Evolutionary conservation across 345 rosid genomes (phyloP).

Genomic region (Salix arbutifolia): DNA sequence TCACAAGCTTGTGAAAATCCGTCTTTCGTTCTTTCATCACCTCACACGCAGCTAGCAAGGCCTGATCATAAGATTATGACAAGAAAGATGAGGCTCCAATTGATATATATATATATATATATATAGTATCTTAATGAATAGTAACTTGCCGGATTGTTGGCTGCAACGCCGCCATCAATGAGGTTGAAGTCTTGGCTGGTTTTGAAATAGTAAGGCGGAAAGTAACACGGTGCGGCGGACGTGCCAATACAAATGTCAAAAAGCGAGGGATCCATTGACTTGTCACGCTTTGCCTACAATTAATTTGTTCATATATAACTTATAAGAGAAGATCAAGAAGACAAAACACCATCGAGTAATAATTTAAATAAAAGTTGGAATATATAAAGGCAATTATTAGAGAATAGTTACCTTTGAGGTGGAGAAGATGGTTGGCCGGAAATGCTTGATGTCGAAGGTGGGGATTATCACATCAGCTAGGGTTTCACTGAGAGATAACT

Average conservation of each 20-base stretch:
- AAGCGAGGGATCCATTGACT: background rate
- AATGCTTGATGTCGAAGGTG: slow-evolving; percentile 9
- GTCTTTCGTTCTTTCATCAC: background rate
- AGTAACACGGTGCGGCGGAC: slow-evolving; percentile 15
- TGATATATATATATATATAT: background rate
- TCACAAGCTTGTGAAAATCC: background rate
- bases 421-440: slow-evolving; percentile 14
- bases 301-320: background rate
- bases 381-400: no score
- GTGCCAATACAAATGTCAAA: slow-evolving; percentile 18
- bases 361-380: background rate
- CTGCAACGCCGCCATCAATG: slow-evolving; percentile 21
- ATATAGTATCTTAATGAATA: no score
- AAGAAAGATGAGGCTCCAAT: background rate
- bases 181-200: slow-evolving; percentile 12
- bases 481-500: background rate
- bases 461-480: background rate
- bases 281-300: slow-evolving; percentile 1
- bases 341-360: background rate
- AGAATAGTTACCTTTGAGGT: background rate
- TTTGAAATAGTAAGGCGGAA: slow-evolving; percentile 18
- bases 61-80: background rate
- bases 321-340: background rate
- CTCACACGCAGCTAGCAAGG: slow-evolving; percentile 7
- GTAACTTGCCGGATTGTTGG: background rate